These are phyloP conservation scores for Wallacemonas sp. DNA, from an alignment of 208 protist species.

Conservation along the genomic window DNA sequence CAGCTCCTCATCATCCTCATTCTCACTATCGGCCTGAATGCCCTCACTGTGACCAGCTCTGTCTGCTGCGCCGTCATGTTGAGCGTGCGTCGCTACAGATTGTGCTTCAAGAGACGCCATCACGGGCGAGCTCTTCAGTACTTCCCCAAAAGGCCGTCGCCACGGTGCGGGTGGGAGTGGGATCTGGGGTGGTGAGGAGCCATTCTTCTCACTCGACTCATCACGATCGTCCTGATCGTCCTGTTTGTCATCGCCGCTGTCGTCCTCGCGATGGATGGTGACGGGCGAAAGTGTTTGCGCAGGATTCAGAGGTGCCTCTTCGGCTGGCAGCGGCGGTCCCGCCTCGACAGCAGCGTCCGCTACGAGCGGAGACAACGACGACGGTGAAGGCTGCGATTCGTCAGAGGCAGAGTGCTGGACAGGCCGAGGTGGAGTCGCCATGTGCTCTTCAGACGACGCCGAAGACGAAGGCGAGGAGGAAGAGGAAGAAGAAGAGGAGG, in stretches of 20 bases:
- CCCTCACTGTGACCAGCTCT: not conserved
- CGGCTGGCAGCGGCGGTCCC: no score
- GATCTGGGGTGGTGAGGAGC: not conserved
- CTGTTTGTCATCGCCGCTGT: not conserved
- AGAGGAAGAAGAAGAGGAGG: not conserved
- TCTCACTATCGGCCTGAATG: not conserved
- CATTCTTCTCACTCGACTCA: not conserved
- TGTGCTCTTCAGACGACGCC: not conserved
- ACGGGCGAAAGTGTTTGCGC: no score
- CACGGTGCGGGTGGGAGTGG: not conserved
- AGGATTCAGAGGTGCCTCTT: no score
- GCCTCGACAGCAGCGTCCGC: no score
- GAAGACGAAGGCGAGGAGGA: not conserved
- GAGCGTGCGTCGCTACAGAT: no score
- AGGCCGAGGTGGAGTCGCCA: no score
- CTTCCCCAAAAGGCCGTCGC: slow-evolving; percentile 5
- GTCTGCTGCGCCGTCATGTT: not conserved
- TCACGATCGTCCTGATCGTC: not conserved
- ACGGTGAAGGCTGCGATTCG: no score
- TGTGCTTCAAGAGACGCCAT: no score
- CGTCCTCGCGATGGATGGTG: no score
- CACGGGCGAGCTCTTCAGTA: no score
- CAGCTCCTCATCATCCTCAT: slow-evolving; percentile 8
- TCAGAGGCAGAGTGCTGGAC: no score
- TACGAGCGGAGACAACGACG: no score